Base-by-base conservation (phyloP, 2,329 filamentous ascomycete genomes). In the Huntiella moniliformis region DNA sequence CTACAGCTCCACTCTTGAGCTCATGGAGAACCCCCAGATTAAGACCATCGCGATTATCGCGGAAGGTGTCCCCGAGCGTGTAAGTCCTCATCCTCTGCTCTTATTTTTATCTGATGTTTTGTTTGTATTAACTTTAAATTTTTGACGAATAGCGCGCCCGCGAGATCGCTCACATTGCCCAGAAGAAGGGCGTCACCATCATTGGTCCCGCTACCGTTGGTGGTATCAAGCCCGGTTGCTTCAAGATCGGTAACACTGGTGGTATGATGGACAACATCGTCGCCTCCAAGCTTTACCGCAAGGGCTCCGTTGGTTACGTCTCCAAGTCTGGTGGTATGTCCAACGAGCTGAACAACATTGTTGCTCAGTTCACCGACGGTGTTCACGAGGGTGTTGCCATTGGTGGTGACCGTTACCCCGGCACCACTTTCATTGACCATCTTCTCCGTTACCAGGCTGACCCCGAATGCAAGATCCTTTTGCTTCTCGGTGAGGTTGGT, bases 221-320 rank as follows among this genome's bases (percentile, higher is more conserved):
- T 77, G 91, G 91, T 60, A 96, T 98, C 71, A 98, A 96, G 78
- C 91, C 91, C 52, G 91, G 91, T 65, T 84, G 83, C 64, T 98
- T 88, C 82, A 98, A 96, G 78, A 98, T 98, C 54, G 91, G 91
- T 64, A 98, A 98, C 77, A 98, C 91, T 58, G 91, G 91, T 76
- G 91, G 91, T 67, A 98, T 98, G 91, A 98, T 98, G 91, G 91
- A 98, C 77, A 98, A 98, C 77, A 98, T 98, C 59, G 91, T 98
- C 53, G 86, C 91, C 56, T 96, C 91, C 64, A 98, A 98, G 79
- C 84, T 98, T 51, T 98, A 98, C 79, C 88, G 91, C 67, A 91
- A 91, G 70, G 91, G 91, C 58, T 96, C 91, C 56, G 87, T 98
- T 55, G 91, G 85, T 58, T 98, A 98, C 67, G 91, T 98, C 66